phyloP scores from a whole-genome alignment of 73 alveolate species.

The Blepharisma stoltei region DNA sequence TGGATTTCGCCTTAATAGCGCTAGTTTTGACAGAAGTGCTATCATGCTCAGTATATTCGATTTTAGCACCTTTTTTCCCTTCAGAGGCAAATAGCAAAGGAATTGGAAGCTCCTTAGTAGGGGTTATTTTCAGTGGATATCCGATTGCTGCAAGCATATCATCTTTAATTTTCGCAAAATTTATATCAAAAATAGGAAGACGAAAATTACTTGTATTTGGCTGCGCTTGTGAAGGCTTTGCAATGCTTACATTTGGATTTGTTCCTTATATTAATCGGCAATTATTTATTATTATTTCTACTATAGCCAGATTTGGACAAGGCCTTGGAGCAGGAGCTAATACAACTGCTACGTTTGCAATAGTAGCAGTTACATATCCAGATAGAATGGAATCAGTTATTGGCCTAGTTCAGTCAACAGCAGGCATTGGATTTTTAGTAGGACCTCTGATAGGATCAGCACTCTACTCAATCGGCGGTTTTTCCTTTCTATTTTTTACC shows the following conservation, averaged over 20 bases:
- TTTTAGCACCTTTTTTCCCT: constrained; percentile 15
- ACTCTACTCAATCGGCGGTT: not conserved
- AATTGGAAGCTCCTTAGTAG: not conserved
- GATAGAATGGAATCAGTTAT: not conserved
- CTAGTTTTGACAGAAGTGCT: not conserved
- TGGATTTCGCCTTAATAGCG: no score
- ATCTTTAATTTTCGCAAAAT: not conserved
- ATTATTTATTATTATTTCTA: not conserved
- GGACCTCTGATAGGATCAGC: constrained; percentile 14
- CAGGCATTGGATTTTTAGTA: not conserved
- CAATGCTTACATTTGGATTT: not conserved
- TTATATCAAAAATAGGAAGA: constrained; percentile 8
- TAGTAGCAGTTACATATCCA: not conserved
- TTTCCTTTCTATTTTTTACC: not conserved
- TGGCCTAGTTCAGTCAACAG: not conserved
- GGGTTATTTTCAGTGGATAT: not conserved
- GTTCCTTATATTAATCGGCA: not conserved
- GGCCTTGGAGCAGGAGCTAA: constrained; percentile 26
- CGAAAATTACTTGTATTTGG: not conserved
- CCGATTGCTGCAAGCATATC: not conserved
- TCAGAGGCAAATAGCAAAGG: constrained; percentile 4
- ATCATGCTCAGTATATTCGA: not conserved
- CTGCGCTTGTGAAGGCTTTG: not conserved
- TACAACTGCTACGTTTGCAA: not conserved
- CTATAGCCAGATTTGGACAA: not conserved